Base-by-base conservation (phyloP, 1,139 yeast genomes). In the Suhomyces maxii region DNA sequence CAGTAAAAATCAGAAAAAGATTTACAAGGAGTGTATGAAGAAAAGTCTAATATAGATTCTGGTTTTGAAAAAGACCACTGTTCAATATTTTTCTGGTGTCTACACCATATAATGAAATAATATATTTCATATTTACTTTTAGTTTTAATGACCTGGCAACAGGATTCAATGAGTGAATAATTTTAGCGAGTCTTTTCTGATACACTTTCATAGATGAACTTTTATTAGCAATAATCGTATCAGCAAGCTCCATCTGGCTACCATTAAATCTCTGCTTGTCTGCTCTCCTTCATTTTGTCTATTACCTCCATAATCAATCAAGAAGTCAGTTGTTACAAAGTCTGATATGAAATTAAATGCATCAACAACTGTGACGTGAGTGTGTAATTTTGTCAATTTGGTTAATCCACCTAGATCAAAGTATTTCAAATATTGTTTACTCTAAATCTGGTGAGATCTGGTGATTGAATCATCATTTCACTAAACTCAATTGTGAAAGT, bases 301-400 rank as follows among this genome's bases (percentile, higher is more conserved):
- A 37, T 60, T 64, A 26, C 66, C 60, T 4, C 74, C 76, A 57
- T 56, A 73, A 48, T 72, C 75, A 7, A 61, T 68, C 44, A 73
- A 57, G 42, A 71, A 70, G 26, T 73, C 73, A 8, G 74, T 69
- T 9, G 79, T 72, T 53, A 73, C 76, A 51, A 72, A 66, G 49
- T 69, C 71, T 11, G 62, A 48, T 7, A 68, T 50, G 46, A 75
- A 73, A 47, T 71, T 72, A 26, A 67, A 56, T 2, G 75, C 69
- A 55, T 75, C 79, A 31, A 74, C 63, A 10, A 74, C 76, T 0
- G 79, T 74, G n/a, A 73, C 79, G 53, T 76, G 69, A 8, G 79
- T 73, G 50, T 75, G 79, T 31, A 74, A 59, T 34, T 60, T 57
- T 11, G 77, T 64, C 2, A 75, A 48, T 40, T 68, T 64, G 36